Evolutionary conservation across 2,329 filamentous ascomycete species (phyloP).

Genomic region (Monosporascus sp.): DNA sequence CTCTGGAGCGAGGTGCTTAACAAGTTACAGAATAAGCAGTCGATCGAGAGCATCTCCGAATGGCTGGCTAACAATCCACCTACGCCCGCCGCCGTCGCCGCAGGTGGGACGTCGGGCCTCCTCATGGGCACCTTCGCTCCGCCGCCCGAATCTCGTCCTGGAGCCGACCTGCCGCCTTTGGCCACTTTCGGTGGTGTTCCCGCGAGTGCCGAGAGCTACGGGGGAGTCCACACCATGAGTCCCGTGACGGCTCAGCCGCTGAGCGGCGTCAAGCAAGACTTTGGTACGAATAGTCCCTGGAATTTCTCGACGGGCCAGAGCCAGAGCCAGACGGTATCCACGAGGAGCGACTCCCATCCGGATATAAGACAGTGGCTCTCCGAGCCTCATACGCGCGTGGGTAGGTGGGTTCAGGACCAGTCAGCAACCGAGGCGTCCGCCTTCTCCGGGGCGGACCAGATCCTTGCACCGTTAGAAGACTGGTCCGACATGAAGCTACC

Average conservation of each 20-base stretch:
- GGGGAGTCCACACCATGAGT: constrained; percentile 24
- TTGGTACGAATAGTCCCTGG: constrained; percentile 44
- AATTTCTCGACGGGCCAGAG: constrained; percentile 32
- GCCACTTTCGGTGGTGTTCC: constrained; percentile 16
- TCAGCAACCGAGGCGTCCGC: constrained; percentile 23
- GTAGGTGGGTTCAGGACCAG: constrained; percentile 44
- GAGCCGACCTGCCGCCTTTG: constrained; percentile 21
- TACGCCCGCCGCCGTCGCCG: constrained; percentile 20
- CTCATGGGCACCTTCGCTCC: constrained; percentile 23
- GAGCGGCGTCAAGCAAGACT: constrained; percentile 30
- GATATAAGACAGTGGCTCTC: constrained; percentile 42
- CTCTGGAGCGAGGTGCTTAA: constrained; percentile 50
- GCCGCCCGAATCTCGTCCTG: constrained; percentile 18
- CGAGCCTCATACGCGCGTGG: constrained; percentile 42
- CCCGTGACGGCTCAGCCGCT: constrained; percentile 26
- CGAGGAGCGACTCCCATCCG: constrained; percentile 41
- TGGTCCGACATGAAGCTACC: constrained; percentile 38
- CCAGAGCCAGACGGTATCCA: constrained; percentile 41
- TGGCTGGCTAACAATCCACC: constrained; percentile 39
- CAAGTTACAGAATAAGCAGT: constrained; percentile 48
- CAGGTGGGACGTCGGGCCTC: not conserved
- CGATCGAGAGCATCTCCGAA: constrained; percentile 50
- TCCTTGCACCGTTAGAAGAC: constrained; percentile 40
- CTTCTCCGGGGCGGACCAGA: constrained; percentile 40
- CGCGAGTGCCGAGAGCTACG: constrained; percentile 15